Evolutionary conservation across 768 basidiomycete genomes (phyloP), one percentile per base, ranked within the genome.

Genomic region (Pisolithus tinctorius): DNA sequence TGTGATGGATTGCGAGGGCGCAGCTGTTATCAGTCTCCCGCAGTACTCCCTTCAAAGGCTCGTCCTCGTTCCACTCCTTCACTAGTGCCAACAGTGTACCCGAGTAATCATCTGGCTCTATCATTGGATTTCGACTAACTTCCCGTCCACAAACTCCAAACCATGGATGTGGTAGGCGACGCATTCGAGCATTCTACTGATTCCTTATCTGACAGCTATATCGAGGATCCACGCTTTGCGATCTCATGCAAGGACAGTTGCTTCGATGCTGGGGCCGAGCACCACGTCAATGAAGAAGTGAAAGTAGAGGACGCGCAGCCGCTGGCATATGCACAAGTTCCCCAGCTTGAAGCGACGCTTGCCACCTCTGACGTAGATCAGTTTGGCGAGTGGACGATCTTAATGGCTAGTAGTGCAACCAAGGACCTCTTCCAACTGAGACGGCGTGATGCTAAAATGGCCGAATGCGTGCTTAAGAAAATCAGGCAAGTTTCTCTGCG

Each of bases 151-250:
- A 17, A 23, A 34, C 45, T 47, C 6, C 45, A 26, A 34, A 47
- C 45, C 11, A n/a, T 36, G 29, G 16, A 31, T 6, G 45, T 31
- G 6, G 7, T n/a, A 3, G 10, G 5, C n/a, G 17, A 34, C 34
- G 45, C 45, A 13, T 47, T 31, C 4, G 30, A 30, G 23, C 31
- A 37, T 47, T 26, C 36, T 7, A 47, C 3, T 13, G 20, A 20
- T 7, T 10, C 34, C 1, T 13, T 47, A 9, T n/a, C 45, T 46
- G 30, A 17, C 25, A 39, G 27, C 13, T 23, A n/a, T 17, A 17
- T 55, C 25, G 42, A 39, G 16, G 39, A 38, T 27, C 47, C 56
- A 17, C 45, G 45, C 10, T 29, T 45, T 14, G 34, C 46, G 36
- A 16, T 4, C 16, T n/a, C 14, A n/a, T 25, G 27, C 6, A 10